Conservation (phyloP, 2,329 filamentous ascomycete species). For the Colletotrichum echinochloae region DNA sequence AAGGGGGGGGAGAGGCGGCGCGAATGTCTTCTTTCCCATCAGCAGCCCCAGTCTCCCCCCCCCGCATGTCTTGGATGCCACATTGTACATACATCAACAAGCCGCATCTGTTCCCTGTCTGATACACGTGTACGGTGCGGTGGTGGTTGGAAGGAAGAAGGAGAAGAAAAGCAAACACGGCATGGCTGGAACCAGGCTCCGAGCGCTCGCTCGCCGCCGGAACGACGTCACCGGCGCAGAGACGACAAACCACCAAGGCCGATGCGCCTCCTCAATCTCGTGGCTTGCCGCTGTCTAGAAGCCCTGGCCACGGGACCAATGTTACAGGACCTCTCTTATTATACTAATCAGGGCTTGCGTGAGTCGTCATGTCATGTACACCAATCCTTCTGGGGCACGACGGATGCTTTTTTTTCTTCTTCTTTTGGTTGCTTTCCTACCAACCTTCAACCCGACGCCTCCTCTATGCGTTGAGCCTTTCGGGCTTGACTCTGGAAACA, state of each 20-base stretch:
- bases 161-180: background rate
- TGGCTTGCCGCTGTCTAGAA: slow-evolving; percentile 1
- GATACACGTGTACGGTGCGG: background rate
- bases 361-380: background rate
- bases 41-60: background rate
- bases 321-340: background rate
- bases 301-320: background rate
- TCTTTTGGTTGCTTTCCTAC: too few species aligned
- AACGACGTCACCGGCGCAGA: background rate
- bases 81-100: background rate
- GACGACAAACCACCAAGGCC: too few species aligned
- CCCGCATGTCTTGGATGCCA: slow-evolving; percentile 8
- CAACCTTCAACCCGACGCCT: too few species aligned
- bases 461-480: background rate
- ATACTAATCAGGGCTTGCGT: background rate
- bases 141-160: background rate
- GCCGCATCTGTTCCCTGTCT: background rate
- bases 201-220: background rate
- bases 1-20: too few species aligned
- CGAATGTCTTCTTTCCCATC: too few species aligned
- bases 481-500: background rate
- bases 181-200: background rate
- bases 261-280: background rate
- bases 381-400: background rate
- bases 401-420: background rate